These are phyloP conservation scores for Hemisphaericaspora nanyangensis DNA, from an alignment of 805 yeast species.

Conservation along the genomic window DNA sequence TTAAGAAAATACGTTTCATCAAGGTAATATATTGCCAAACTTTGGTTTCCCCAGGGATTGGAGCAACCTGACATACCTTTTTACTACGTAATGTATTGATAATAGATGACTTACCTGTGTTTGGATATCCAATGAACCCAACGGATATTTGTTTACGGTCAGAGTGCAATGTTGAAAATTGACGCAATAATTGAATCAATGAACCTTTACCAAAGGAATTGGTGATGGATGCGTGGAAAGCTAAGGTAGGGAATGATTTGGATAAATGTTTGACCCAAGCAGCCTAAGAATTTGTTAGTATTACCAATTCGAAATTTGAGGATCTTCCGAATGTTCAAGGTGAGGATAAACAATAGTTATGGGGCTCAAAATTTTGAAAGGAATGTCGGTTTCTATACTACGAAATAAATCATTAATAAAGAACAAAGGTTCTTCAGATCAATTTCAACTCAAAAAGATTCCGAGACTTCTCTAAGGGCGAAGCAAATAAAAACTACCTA, in stretches of 20 bases:
- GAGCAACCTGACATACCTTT: slow-evolving; percentile 96
- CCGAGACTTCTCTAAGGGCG: slow-evolving; percentile 46
- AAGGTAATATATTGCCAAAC: slow-evolving; percentile 98
- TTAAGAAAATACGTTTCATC: slow-evolving; percentile 91
- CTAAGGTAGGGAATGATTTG: slow-evolving; percentile 87
- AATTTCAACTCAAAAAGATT: slow-evolving; percentile 83
- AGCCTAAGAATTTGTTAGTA: slow-evolving; percentile 55
- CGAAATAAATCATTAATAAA: slow-evolving; percentile 50
- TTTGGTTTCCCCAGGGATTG: slow-evolving; percentile 98
- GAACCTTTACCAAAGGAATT: slow-evolving; percentile 98
- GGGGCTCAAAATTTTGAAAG: background rate
- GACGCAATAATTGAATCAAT: slow-evolving; percentile 86
- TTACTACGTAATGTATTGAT: slow-evolving; percentile 90
- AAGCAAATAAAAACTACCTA: slow-evolving; percentile 37
- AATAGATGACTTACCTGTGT: slow-evolving; percentile 95
- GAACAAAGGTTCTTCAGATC: slow-evolving; percentile 22
- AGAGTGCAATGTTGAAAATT: slow-evolving; percentile 82
- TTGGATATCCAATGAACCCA: slow-evolving; percentile 97
- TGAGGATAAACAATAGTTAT: slow-evolving; percentile 2
- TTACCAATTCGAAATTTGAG: too few relatives aligned
- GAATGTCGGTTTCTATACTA: slow-evolving; percentile 85
- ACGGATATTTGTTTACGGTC: slow-evolving; percentile 96
- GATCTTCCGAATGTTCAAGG: slow-evolving; percentile 3
- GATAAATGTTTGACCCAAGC: slow-evolving; percentile 98
- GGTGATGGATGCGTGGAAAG: slow-evolving; percentile 96